Base-by-base conservation (phyloP, 805 yeast species). In the Cyberlindnera amylophila region DNA sequence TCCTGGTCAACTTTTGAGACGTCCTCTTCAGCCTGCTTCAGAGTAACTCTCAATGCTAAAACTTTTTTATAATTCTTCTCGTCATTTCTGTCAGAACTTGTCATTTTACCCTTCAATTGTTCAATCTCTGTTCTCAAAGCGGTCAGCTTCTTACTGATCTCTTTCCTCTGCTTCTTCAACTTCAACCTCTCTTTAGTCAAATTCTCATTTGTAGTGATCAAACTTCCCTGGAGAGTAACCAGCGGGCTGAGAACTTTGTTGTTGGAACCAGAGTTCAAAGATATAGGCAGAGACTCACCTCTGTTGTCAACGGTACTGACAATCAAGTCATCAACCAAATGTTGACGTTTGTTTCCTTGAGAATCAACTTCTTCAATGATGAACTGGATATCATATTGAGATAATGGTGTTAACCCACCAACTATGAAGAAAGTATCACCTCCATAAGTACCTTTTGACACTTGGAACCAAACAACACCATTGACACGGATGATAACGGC, bases 381-480 rank as follows among this genome's bases (percentile, higher is more conserved):
- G 41, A 69, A 68, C 42, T 68, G 71, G 38, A 82, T 69, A 47
- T 79, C 82, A 48, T 82, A 83, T 46, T 80, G 82, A 10, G 83
- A 75, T 15, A 72, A 57, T 2, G 87, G 86, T 24, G 81, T 77
- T 30, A 82, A 63, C 0, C 88, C 88, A 50, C 79, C 74, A 14
- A 82, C 77, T 1, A 79, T 71, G n/a, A 79, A 69, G 39, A 72
- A 64, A 40, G 74, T 76, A 34, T 74, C 74, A 24, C 71, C 71
- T 17, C 65, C 64, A 14, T 66, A 57, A 13, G 68, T 66, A 36
- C 79, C 79, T 30, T 75, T 68, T 0, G 79, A 70, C 2, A 79
- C 77, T 54, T 81, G 86, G 19, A 79, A 74, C 89, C 89, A 82
- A 12, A 75, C 70, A 17, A 82, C 72, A 17, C 86, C 87, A 52